These are phyloP conservation scores for Petunia hybrid DNA, from an alignment of 305 asterid species.

Conservation along the genomic window DNA sequence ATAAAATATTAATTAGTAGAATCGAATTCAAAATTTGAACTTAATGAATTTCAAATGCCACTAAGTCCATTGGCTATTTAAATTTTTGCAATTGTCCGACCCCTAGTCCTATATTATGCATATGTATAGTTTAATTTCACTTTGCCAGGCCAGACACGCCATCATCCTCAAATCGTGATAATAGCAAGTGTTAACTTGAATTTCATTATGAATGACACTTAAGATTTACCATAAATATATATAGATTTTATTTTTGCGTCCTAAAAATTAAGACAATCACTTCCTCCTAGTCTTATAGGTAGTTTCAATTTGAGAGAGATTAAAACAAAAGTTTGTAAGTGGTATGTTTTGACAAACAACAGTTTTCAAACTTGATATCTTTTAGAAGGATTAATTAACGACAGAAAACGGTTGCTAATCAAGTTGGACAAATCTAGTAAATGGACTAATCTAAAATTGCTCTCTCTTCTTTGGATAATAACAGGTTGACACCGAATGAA, in stretches of 20 bases:
- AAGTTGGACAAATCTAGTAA: conserved; percentile 25
- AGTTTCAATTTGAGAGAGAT: neutral
- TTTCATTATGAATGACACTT: neutral
- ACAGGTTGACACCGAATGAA: neutral
- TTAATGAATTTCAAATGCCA: too few relatives aligned
- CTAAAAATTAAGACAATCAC: neutral
- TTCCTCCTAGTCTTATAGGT: neutral
- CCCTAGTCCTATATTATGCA: too few relatives aligned
- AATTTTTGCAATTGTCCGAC: too few relatives aligned
- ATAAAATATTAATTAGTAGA: too few relatives aligned
- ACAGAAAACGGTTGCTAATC: neutral
- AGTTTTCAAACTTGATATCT: neutral
- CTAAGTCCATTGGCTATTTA: too few relatives aligned
- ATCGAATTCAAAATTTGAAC: too few relatives aligned
- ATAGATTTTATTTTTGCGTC: neutral
- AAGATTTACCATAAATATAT: neutral
- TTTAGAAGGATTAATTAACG: neutral
- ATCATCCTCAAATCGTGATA: neutral
- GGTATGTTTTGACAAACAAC: neutral
- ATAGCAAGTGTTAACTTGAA: neutral
- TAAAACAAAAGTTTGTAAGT: neutral
- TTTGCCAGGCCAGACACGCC: neutral
- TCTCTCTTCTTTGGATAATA: neutral
- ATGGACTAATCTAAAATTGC: conserved; percentile 14
- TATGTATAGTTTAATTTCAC: too few relatives aligned